These are phyloP conservation scores for Anethum foeniculum DNA, from an alignment of 140 eudicot species.

Conservation along the genomic window DNA sequence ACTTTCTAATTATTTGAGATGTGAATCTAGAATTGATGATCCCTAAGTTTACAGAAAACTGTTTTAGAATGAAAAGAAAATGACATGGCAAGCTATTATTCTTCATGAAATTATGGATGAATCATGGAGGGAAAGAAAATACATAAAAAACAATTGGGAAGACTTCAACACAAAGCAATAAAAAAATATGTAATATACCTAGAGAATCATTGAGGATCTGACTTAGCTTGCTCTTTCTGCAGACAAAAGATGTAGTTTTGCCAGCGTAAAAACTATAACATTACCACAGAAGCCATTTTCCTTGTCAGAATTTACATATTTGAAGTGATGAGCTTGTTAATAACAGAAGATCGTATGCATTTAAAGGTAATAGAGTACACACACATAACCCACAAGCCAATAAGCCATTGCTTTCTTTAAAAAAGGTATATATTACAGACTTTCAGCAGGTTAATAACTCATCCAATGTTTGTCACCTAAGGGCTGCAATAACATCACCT, in stretches of 20 bases:
- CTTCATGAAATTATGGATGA: not conserved
- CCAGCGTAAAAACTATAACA: not conserved
- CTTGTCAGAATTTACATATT: not conserved
- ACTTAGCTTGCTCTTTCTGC: conserved; percentile 77
- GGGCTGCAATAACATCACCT: conserved; percentile 75
- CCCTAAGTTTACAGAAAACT: not conserved
- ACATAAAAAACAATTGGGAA: not conserved
- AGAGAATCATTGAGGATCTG: conserved; percentile 73
- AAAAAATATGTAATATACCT: conserved; percentile 28
- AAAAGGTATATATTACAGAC: not conserved
- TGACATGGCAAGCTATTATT: not conserved
- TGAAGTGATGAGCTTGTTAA: not conserved
- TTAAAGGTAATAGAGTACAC: not conserved
- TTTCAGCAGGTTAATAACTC: not conserved
- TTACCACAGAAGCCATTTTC: not conserved
- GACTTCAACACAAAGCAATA: conserved; percentile 1
- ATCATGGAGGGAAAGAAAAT: not conserved
- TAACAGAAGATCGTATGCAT: not conserved
- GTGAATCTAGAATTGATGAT: not conserved
- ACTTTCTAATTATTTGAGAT: not conserved
- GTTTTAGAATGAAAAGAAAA: not conserved
- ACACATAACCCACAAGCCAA: not conserved
- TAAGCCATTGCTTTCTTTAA: not conserved
- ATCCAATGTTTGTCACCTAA: conserved; percentile 56
- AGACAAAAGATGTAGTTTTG: not conserved